Evolutionary conservation across 768 basidiomycete species (phyloP), one percentile per base, ranked within the genome.

Genomic region (Rhodotorula graminis): DNA sequence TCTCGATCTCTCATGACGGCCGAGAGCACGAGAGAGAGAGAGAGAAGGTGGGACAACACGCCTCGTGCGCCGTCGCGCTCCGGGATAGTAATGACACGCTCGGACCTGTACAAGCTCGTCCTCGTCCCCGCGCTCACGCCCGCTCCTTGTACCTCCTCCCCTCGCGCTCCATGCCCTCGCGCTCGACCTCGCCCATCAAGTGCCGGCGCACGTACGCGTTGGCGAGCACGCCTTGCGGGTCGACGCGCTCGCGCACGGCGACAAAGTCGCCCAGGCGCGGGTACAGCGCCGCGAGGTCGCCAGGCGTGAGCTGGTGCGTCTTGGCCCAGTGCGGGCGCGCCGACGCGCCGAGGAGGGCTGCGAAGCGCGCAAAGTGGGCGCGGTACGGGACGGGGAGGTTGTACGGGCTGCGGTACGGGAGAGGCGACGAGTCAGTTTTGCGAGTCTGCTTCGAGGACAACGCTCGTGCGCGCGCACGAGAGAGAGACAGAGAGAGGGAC

Each of bases 321-420:
- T 98, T 98, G 0, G 93, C 95, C 95, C 95, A 98, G 83, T 98
- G 95, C 16, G 95, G 93, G 60, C 91, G 85, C 12, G 93, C 95
- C 56, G 85, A 84, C 81, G 93, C 85, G 42, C 83, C 80, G 70
- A 94, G 79, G 77, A 93, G 89, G 23, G 80, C 77, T 80, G 94
- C 91, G 79, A 91, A 96, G 37, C 84, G 84, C 59, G 84, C 82
- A 81, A 97, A 95, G 63, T 92, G 83, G 67, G 84, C 82, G 69
- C 87, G 87, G 82, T 95, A 96, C 25, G 91, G 83, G 80, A 73
- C 92, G 77, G 78, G 92, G 89, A 46, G 81, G 78, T 81, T 94
- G 92, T 79, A 91, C 92, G 55, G 85, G 84, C 65, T 85, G 83
- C 80, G 15, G 92, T n/a, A n/a, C 88, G 27, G 55, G 25, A 6